Percentiles rank a stretch among this genome's conserved stretches.
Evolutionary conservation across 2,329 filamentous ascomycete genomes (phyloP).

Genomic region (Claviceps arundinis): DNA sequence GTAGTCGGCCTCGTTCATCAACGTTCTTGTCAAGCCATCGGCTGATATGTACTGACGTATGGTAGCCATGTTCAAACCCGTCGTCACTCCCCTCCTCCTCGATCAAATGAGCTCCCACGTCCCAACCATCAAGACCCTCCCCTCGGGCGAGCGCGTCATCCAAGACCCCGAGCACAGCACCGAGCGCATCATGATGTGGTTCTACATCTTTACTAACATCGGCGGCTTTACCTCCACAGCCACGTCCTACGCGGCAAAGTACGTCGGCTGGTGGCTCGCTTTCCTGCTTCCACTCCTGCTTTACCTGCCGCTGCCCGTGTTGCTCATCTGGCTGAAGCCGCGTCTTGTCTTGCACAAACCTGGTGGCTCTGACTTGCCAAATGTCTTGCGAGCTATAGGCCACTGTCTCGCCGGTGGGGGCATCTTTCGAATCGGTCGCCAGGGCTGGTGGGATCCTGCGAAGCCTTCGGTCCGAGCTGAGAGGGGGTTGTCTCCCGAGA

Average conservation of each 20-base stretch:
- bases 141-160: constrained; percentile 50
- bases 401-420: constrained; percentile 38
- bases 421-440: constrained; percentile 39
- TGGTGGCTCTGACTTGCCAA: constrained; percentile 50
- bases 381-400: constrained; percentile 41
- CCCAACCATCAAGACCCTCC: constrained; percentile 18
- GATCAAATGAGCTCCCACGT: constrained; percentile 50
- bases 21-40: background rate
- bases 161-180: constrained; percentile 54
- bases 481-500: constrained; percentile 34
- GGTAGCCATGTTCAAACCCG: constrained; percentile 51
- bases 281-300: constrained; percentile 33
- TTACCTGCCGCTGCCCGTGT: constrained; percentile 44
- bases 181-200: constrained; percentile 54
- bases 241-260: constrained; percentile 39
- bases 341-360: constrained; percentile 44
- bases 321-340: constrained; percentile 44
- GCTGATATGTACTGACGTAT: no score
- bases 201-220: constrained; percentile 42
- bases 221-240: constrained; percentile 38
- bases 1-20: background rate
- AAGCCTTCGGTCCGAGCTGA: constrained; percentile 38
- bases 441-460: constrained; percentile 44
- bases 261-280: constrained; percentile 36
- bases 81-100: constrained; percentile 54